Base-by-base conservation (phyloP, 1,284 basidiomycete genomes). In the Sanguinoderma infundibulare region DNA sequence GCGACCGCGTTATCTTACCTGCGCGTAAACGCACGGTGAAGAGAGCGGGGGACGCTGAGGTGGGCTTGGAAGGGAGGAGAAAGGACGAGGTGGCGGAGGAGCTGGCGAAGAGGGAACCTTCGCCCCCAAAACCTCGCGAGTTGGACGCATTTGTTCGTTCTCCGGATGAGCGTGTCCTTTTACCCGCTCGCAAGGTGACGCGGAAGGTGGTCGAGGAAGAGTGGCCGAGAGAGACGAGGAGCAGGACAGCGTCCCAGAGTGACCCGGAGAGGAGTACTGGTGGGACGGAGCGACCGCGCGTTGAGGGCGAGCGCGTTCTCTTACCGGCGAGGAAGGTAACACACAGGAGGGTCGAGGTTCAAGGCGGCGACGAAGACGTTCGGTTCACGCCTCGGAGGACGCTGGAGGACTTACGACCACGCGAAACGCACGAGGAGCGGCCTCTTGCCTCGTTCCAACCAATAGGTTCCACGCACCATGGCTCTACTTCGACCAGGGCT, bases 1-100 rank as follows among this genome's bases (percentile, higher is more conserved):
- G 64, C 32, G 61, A 61, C 53, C 61, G 60, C 34, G 61, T 63
- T 32, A 53, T 63, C 34, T 53, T 63, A 15, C 59, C 64, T 32
- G 61, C 59, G 39, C 53, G 64, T 26, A 63, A 61, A 35, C 53
- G 58, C 34, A 59, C 59, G 22, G 56, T 44, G 59, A 62, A 51
- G 53, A 42, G 58, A 49, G 28, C 17, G 17, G 55, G 14, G 22
- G 47, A 34, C 24, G 24, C 35, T 20, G 24, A 35, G 35, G 49
- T 36, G 47, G 40, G 15, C 15, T 7, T 22, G 28, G 50, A 24
- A 39, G 22, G 35, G 54, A 17, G 22, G 17, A 20, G 40, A 17
- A 32, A 6, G n/a, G 32, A 9, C 26, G 52, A 34, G 32, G 30
- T 30, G 1, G 35, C 15, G 8, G 55, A 39, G 35, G 35, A 35